Evolutionary conservation across 2,329 filamentous ascomycete species (phyloP).

Genomic region (Fusarium decemcellulare): DNA sequence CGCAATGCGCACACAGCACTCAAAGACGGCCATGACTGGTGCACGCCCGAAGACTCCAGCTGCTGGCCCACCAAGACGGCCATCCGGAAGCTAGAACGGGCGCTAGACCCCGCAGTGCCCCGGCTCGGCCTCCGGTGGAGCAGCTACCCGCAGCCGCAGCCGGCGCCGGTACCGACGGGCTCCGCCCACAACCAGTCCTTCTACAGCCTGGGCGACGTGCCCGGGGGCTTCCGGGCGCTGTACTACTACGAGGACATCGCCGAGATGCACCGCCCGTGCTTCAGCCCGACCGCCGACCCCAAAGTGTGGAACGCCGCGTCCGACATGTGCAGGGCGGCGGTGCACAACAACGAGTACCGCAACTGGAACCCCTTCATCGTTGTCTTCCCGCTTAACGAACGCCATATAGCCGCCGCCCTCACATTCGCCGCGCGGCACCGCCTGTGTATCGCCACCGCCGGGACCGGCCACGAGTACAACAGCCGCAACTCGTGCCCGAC

Average conservation of each 20-base stretch:
- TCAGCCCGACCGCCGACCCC: background rate
- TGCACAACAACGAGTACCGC: conserved; percentile 19
- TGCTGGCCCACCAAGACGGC: conserved; percentile 10
- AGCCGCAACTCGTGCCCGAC: background rate
- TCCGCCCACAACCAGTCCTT: background rate
- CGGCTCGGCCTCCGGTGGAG: conserved; percentile 17
- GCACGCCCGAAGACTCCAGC: background rate
- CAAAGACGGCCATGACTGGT: background rate
- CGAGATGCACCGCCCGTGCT: background rate
- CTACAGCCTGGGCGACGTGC: background rate
- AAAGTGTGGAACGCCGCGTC: background rate
- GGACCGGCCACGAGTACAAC: background rate
- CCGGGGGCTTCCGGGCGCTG: background rate
- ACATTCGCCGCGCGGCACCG: conserved; percentile 18
- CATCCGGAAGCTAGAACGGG: background rate
- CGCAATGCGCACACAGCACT: background rate
- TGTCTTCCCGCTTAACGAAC: conserved; percentile 22
- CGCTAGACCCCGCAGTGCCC: conserved; percentile 11
- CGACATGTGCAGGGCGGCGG: conserved; percentile 7
- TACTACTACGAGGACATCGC: background rate
- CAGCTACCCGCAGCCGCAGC: conserved; percentile 22
- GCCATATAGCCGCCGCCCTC: conserved; percentile 16
- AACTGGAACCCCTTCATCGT: conserved; percentile 22
- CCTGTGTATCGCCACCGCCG: background rate
- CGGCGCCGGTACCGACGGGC: conserved; percentile 14